A percentile compares a stretch with the other conserved stretches of the same genome.
Conservation (phyloP, 345 rosid genomes). For the Salix exigua region DNA sequence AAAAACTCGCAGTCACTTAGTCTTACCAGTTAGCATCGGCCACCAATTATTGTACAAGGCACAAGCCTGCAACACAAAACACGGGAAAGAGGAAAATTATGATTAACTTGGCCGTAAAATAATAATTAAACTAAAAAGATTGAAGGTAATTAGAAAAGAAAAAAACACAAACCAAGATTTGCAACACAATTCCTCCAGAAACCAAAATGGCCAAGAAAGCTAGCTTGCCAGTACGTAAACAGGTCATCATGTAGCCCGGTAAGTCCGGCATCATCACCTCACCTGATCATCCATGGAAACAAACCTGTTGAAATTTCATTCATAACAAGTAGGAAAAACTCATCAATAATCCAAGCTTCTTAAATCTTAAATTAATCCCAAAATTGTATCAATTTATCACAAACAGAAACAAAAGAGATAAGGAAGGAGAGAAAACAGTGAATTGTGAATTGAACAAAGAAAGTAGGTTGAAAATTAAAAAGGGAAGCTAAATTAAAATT, state of each 20-base stretch:
- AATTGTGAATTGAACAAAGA: background rate
- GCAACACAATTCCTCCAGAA: conserved; percentile 78
- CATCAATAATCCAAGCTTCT: background rate
- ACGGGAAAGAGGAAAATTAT: conserved; percentile 3
- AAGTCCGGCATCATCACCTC: conserved; percentile 69
- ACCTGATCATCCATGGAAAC: background rate
- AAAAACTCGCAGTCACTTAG: conserved; percentile 28
- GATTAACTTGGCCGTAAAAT: background rate
- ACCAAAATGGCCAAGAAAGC: conserved; percentile 82
- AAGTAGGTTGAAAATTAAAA: background rate
- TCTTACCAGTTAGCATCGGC: conserved; percentile 80
- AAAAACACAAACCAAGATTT: conserved; percentile 63
- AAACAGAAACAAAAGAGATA: background rate
- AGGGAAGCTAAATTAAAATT: background rate
- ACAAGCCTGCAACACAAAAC: conserved; percentile 64
- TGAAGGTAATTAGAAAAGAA: conserved; percentile 1
- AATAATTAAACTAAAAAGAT: background rate
- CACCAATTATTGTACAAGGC: conserved; percentile 93
- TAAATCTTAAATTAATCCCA: background rate
- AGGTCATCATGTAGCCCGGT: conserved; percentile 65
- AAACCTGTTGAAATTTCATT: background rate
- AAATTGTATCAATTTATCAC: background rate
- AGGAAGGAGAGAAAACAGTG: background rate
- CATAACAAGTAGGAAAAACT: background rate
- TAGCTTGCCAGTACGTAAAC: conserved; percentile 80